Base-by-base conservation (phyloP, 768 basidiomycete species). In the Ramaria sp. region DNA sequence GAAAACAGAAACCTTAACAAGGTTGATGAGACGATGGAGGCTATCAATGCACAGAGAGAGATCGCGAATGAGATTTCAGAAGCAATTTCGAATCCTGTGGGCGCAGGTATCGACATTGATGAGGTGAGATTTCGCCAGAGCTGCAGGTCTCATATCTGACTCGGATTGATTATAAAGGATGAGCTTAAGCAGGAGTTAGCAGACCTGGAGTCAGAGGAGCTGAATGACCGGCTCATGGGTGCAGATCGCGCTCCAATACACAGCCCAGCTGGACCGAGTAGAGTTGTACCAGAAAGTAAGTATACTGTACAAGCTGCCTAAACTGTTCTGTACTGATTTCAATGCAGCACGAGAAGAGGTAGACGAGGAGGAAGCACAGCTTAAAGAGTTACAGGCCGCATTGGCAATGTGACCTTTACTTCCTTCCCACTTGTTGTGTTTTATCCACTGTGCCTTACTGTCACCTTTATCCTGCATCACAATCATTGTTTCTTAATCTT, bases 221-320 rank as follows among this genome's bases (percentile, higher is more conserved):
- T 99, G 61, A 87, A 95, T 70, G 84, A 86, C 53, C 78, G 88
- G 63, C 73, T 99, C 62, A 81, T 78, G 59, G 89, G 84, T 17
- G 93, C 92, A 9, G 93, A 97, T 59, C 84, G 86, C 64, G 96
- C 82, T 34, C 96, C 96, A 48, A 75, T 88, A 58, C 92, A 96
- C 68, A 71, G 83, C 57, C 95, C 94, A 30, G 75, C 80, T 37
- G 78, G 79, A 20, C 70, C 80, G n/a, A 71, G 69, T 68, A 71
- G 65, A 56, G 67, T 68, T 59, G 73, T 73, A 37, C 59, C 24
- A 66, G 73, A 77, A 58, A 73, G 82, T 84, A 63, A 70, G 82
- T 73, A 42, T 51, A 20, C 31, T n/a, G n/a, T n/a, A n/a, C n/a
- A n/a, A 47, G n/a, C 58, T 46, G 51, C 20, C 7, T 56, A 57